Percentiles rank a stretch among this genome's conserved stretches.
phyloP scores from a whole-genome alignment of 1,139 yeast genomes.

The Groenewaldozyma auringiensis region DNA sequence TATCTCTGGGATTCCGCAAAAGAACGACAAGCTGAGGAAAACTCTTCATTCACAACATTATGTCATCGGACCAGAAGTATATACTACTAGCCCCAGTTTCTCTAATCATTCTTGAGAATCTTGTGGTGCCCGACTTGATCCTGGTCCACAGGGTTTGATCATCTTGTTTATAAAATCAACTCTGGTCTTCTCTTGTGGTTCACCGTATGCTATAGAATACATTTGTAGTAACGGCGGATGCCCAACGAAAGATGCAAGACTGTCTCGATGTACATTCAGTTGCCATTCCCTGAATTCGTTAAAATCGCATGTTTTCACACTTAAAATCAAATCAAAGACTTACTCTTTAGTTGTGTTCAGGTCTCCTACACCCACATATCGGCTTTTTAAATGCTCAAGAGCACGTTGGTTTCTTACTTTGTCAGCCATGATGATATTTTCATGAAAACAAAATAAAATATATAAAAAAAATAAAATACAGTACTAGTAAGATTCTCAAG shows the following conservation, averaged over 20 bases:
- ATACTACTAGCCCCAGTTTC: constrained; percentile 24
- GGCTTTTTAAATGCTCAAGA: constrained; percentile 51
- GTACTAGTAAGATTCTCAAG: too few relatives aligned
- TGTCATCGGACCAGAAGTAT: constrained; percentile 36
- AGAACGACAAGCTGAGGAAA: constrained; percentile 24
- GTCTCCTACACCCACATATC: constrained; percentile 66
- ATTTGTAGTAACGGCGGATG: constrained; percentile 63
- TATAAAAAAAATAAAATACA: too few relatives aligned
- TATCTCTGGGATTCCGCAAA: constrained; percentile 42
- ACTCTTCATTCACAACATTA: constrained; percentile 22
- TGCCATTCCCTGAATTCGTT: constrained; percentile 41
- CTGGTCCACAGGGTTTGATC: constrained; percentile 30
- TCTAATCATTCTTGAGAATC: not conserved
- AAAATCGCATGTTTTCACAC: constrained; percentile 12
- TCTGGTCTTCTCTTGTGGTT: constrained; percentile 44
- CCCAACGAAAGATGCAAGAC: constrained; percentile 60
- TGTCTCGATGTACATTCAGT: constrained; percentile 62
- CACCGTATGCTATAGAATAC: constrained; percentile 53
- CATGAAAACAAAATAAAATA: too few relatives aligned
- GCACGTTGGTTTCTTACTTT: constrained; percentile 58
- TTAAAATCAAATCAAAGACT: constrained; percentile 10
- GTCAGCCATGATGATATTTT: constrained; percentile 33
- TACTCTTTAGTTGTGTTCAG: constrained; percentile 52
- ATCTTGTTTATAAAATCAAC: constrained; percentile 54
- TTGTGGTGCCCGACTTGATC: not conserved